Evolutionary conservation across 2,329 filamentous ascomycete species (phyloP).

Genomic region (Clathrospora elynae): DNA sequence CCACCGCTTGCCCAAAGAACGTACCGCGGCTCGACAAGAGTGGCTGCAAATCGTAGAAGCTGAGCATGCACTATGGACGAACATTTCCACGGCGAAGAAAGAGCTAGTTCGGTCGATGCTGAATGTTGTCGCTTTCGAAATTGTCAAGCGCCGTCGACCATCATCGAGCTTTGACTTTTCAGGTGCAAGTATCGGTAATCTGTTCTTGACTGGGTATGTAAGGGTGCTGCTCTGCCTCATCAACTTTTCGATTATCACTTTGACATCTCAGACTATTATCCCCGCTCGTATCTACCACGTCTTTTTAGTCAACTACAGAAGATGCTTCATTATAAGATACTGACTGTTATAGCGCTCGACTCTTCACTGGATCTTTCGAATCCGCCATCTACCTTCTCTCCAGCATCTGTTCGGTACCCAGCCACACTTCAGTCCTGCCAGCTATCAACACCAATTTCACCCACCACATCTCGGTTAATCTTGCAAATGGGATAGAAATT

Average conservation of each 20-base stretch:
- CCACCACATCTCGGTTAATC: constrained; percentile 86
- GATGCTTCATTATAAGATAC: not conserved
- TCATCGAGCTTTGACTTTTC: constrained; percentile 57
- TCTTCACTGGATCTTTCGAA: constrained; percentile 93
- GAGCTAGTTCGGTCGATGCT: constrained; percentile 59
- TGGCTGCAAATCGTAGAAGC: constrained; percentile 91
- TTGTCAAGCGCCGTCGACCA: constrained; percentile 55
- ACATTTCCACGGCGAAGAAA: constrained; percentile 57
- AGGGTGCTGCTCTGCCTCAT: not conserved
- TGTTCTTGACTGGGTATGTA: constrained; percentile 58
- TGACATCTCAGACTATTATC: too few relatives aligned
- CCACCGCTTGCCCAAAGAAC: constrained; percentile 72
- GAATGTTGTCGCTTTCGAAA: constrained; percentile 57
- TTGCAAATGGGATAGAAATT: constrained; percentile 77
- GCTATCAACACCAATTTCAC: constrained; percentile 95
- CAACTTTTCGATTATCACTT: not conserved
- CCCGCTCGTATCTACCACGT: not conserved
- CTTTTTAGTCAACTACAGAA: not conserved
- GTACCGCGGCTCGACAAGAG: constrained; percentile 68
- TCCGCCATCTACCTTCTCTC: constrained; percentile 88
- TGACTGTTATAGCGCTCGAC: constrained; percentile 66
- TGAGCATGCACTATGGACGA: constrained; percentile 73
- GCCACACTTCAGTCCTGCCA: constrained; percentile 77
- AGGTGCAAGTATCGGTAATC: constrained; percentile 57
- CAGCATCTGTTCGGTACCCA: constrained; percentile 82